These are phyloP conservation scores for Daldinia caldariorum DNA, from an alignment of 495 filamentous ascomycete genomes.

Conservation along the genomic window DNA sequence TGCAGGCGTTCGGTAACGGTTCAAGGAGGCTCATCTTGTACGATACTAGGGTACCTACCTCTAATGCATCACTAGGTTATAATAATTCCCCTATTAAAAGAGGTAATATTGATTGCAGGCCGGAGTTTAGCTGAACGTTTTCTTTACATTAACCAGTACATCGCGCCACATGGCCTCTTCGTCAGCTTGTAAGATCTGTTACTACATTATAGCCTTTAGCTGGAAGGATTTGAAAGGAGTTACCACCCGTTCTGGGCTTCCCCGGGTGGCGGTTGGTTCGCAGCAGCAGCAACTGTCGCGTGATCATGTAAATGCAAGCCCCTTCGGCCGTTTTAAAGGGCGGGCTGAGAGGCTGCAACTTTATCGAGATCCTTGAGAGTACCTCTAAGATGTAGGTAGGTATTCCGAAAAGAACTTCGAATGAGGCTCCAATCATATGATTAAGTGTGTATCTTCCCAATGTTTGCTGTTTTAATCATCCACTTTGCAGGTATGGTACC, in stretches of 20 bases:
- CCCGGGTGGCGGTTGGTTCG: not conserved
- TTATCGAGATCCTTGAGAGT: slow-evolving; percentile 3
- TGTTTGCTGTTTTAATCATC: not conserved
- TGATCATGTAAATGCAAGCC: not conserved
- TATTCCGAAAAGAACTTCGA: not conserved
- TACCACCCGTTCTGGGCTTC: not conserved
- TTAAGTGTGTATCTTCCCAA: not conserved
- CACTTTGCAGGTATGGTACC: not conserved
- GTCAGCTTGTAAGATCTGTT: too few species aligned
- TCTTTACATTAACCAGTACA: too few species aligned
- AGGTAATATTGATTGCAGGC: too few species aligned
- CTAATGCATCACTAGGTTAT: too few species aligned
- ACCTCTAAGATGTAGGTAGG: too few species aligned
- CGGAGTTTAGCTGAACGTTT: too few species aligned
- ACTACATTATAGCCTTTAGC: too few species aligned
- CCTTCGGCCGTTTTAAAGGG: too few species aligned
- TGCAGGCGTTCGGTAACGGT: too few species aligned
- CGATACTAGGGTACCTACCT: too few species aligned
- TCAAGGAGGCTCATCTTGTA: not conserved
- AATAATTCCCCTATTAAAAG: too few species aligned
- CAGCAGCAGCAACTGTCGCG: slow-evolving; percentile 1
- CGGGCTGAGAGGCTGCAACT: slow-evolving; percentile 3
- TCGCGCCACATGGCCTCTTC: too few species aligned
- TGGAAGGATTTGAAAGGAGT: not conserved
- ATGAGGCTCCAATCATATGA: not conserved